Evolutionary conservation across 2,329 filamentous ascomycete species (phyloP).

Genomic region (Gaeumannomyces sp.): DNA sequence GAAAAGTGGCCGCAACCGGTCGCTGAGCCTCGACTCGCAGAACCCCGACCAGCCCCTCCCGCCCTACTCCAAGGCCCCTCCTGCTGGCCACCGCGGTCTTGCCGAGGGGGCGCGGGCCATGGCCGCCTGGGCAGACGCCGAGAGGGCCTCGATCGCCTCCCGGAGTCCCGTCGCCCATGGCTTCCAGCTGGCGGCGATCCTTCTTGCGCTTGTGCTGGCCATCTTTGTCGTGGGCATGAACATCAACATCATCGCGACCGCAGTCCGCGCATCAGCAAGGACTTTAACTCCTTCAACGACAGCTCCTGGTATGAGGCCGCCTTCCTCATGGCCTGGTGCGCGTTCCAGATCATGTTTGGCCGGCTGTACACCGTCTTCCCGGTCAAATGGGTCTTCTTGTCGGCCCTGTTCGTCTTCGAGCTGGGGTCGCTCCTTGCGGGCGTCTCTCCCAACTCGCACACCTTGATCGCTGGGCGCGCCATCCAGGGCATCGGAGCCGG

Average conservation of each 20-base stretch:
- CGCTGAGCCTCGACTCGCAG: background rate
- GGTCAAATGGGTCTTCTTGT: constrained; percentile 38
- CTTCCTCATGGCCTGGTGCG: constrained; percentile 16
- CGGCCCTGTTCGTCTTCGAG: constrained; percentile 33
- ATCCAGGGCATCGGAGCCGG: constrained; percentile 46
- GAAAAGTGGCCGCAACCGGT: background rate
- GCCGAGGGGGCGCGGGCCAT: background rate
- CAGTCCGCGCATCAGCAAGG: constrained; percentile 16
- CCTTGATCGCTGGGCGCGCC: constrained; percentile 46
- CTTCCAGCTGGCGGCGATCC: constrained; percentile 6
- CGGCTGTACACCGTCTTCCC: constrained; percentile 33
- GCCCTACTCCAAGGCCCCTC: background rate
- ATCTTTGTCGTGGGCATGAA: constrained; percentile 8
- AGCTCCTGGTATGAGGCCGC: constrained; percentile 19
- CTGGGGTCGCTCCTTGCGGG: constrained; percentile 32
- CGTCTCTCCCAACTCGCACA: constrained; percentile 37
- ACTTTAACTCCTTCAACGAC: constrained; percentile 15
- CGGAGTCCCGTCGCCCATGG: background rate
- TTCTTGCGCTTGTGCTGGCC: constrained; percentile 5
- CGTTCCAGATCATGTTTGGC: constrained; percentile 31
- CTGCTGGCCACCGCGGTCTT: background rate
- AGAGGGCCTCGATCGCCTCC: background rate
- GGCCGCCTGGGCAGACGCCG: background rate
- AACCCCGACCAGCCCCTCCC: background rate
- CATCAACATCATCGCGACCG: constrained; percentile 10